Percentiles rank a stretch among this genome's conserved stretches.
Conservation (phyloP, 2,329 filamentous ascomycete species). For the Talaromyces sp. region DNA sequence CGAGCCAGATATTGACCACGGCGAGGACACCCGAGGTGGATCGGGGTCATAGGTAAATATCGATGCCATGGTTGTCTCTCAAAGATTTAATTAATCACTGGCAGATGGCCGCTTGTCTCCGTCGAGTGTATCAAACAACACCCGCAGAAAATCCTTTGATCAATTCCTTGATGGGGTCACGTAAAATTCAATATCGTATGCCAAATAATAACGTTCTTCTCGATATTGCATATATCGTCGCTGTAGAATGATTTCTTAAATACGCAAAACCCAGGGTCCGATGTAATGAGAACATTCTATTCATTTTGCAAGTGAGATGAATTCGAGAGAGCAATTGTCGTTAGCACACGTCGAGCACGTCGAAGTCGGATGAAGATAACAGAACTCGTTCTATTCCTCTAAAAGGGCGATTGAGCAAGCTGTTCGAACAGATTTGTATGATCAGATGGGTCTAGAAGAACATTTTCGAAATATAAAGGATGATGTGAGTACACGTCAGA, state of each 20-base stretch:
- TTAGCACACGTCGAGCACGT: background rate
- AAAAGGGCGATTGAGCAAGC: background rate
- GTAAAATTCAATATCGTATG: slow-evolving; percentile 13
- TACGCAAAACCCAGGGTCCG: slow-evolving; percentile 20
- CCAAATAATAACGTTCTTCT: slow-evolving; percentile 8
- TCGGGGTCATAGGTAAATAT: slow-evolving; percentile 95
- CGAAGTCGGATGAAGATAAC: background rate
- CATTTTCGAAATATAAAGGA: background rate
- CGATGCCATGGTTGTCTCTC: slow-evolving; percentile 66
- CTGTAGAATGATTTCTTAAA: slow-evolving; percentile 11
- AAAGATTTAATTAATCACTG: background rate
- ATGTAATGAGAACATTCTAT: slow-evolving; percentile 21
- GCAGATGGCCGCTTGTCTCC: background rate
- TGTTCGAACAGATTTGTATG: background rate
- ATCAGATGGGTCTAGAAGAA: background rate
- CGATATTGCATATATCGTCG: slow-evolving; percentile 15
- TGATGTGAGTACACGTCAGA: too few species aligned
- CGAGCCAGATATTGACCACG: slow-evolving; percentile 68
- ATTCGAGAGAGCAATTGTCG: background rate
- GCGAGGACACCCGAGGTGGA: slow-evolving; percentile 82
- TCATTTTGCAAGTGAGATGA: slow-evolving; percentile 25
- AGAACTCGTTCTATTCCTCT: background rate
- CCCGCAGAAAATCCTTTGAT: background rate
- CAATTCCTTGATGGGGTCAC: background rate
- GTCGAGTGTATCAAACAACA: background rate